These are phyloP conservation scores for Aleurites moluccanus DNA, from an alignment of 441 rosid genomes.

Conservation along the genomic window DNA sequence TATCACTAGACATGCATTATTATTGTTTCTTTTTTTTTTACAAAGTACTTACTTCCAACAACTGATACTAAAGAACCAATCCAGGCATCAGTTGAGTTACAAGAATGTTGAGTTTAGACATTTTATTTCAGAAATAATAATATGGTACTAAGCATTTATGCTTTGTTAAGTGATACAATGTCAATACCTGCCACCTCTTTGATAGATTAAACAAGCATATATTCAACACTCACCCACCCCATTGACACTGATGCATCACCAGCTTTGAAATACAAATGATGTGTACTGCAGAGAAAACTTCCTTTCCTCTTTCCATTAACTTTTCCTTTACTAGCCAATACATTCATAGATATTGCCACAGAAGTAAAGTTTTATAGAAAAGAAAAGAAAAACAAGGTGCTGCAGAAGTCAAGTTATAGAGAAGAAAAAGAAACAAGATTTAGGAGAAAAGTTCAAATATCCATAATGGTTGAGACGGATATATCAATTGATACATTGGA, in stretches of 20 bases:
- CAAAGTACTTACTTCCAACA: slow-evolving; percentile 5
- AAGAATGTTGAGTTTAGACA: slow-evolving; percentile 6
- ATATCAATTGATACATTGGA: slow-evolving; percentile 8
- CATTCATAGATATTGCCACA: slow-evolving; percentile 5
- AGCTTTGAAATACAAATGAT: slow-evolving; percentile 14
- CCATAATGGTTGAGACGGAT: slow-evolving; percentile 5
- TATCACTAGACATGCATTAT: slow-evolving; percentile 16
- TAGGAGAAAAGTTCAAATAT: background rate
- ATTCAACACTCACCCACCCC: slow-evolving; percentile 27
- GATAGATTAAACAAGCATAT: slow-evolving; percentile 19
- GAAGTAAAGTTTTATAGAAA: background rate
- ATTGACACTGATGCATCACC: slow-evolving; percentile 25
- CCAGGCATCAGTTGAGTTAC: background rate
- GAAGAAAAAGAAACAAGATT: background rate
- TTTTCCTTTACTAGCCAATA: slow-evolving; percentile 1
- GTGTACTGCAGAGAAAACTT: too few relatives aligned
- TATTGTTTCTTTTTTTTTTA: background rate
- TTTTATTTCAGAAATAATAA: slow-evolving; percentile 2
- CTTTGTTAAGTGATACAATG: slow-evolving; percentile 9
- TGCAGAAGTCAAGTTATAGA: background rate
- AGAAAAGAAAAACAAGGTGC: background rate
- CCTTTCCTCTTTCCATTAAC: background rate
- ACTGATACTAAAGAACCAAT: slow-evolving; percentile 7
- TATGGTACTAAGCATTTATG: background rate
- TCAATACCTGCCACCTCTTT: slow-evolving; percentile 20